Evolutionary conservation across 768 basidiomycete genomes (phyloP), one percentile per base, ranked within the genome.

Genomic region (Coprinellus micaceus): DNA sequence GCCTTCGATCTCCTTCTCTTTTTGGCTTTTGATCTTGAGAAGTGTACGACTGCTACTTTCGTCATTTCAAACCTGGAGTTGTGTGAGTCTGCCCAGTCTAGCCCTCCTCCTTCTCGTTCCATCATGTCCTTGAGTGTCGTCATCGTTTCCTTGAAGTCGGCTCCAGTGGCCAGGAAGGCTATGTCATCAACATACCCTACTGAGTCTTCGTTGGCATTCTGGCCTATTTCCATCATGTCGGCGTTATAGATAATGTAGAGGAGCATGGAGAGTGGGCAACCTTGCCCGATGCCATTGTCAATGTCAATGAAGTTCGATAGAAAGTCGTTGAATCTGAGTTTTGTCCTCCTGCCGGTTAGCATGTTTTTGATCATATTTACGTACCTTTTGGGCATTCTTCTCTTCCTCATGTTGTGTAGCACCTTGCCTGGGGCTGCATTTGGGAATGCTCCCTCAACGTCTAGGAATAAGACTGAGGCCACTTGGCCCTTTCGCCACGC

Each of bases 361-460:
- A 26, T 26, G 15, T 39, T 43, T 13, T 12, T 41, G 15, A 64
- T 46, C 40, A 61, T 65, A 2, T 63, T 45, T 0, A 69, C 56
- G 45, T 63, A 63, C 3, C 43, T 40, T 10, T 50, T 25, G 0
- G 72, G 67, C 0, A 73, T 60, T 1, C 70, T 28, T 2, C 61
- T 28, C 51, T 57, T 60, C 7, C 60, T 51, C 59, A 76, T 58
- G 56, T 72, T 69, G 52, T 73, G 69, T 7, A 69, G 30, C 0
- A 77, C 66, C 0, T 60, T 30, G 2, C 65, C 66, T 0, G 58
- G 63, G 11, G 66, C 66, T 0, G 66, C 67, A 52, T 69, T 76
- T 0, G 73, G 76, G 56, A 77, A 79, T 1, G 74, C 75, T 0
- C 68, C 75, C 58, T 75, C 64, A 1, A 78, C 68, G 54, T 79